Evolutionary conservation across 805 yeast genomes (phyloP).

Genomic region (Sugiyamaella boreocaroliniensis): DNA sequence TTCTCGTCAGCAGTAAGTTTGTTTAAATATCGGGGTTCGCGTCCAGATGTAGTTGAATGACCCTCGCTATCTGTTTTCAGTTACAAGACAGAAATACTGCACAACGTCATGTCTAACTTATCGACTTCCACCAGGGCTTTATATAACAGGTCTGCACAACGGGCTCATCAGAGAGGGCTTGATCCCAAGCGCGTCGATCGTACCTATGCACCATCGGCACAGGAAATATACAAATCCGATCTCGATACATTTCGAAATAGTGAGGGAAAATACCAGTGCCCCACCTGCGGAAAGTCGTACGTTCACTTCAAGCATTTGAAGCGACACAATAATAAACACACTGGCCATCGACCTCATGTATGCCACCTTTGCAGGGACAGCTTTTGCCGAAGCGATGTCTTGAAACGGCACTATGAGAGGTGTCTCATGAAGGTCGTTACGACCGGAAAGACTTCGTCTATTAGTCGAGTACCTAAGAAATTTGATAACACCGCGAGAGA

Average conservation of each 20-base stretch:
- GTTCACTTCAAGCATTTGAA: conserved; percentile 65
- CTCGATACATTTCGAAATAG: background rate
- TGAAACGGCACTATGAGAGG: conserved; percentile 19
- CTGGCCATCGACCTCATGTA: conserved; percentile 78
- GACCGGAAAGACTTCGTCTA: conserved; percentile 11
- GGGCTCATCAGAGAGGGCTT: background rate
- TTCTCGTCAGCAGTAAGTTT: background rate
- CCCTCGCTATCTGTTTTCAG: background rate
- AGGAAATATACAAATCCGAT: background rate
- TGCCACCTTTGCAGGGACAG: conserved; percentile 55
- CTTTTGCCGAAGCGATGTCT: conserved; percentile 21
- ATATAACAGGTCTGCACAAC: background rate
- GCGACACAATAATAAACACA: conserved; percentile 72
- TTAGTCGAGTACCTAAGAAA: conserved; percentile 14
- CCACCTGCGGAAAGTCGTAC: conserved; percentile 22
- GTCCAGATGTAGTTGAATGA: background rate
- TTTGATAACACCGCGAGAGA: background rate
- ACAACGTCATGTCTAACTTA: background rate
- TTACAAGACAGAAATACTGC: background rate
- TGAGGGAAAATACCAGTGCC: conserved; percentile 15
- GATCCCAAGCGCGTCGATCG: background rate
- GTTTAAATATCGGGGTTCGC: background rate
- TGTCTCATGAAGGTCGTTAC: conserved; percentile 12
- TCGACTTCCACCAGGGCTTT: background rate
- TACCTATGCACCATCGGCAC: background rate